Base-by-base conservation (phyloP, 768 basidiomycete genomes). In the Cystofilobasidium macerans region DNA sequence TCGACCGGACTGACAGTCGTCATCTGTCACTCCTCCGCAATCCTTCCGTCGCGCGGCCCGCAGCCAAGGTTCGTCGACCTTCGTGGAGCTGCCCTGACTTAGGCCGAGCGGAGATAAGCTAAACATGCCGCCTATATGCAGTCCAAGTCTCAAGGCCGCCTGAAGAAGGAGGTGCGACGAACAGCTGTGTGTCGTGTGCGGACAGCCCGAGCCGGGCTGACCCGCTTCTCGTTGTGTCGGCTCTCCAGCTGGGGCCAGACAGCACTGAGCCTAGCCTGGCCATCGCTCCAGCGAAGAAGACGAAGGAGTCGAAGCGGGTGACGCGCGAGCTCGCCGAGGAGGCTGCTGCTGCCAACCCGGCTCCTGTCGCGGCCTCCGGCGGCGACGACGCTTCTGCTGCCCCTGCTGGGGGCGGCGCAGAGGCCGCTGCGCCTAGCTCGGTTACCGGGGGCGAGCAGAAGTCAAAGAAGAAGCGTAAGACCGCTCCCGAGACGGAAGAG, bases 391-490 rank as follows among this genome's bases (percentile, higher is more conserved):
- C 2, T 18, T 9, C 28, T 6, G 54, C 24, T 7, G 3, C 22
- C 8, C 9, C 28, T 28, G 22, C 7, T n/a, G 28, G 11, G 48
- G 6, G n/a, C n/a, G n/a, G n/a, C n/a, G n/a, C n/a, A n/a, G n/a
- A n/a, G n/a, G n/a, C n/a, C n/a, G n/a, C n/a, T n/a, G n/a, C n/a
- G n/a, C n/a, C n/a, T n/a, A n/a, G n/a, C n/a, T n/a, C n/a, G 20
- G 9, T 6, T 13, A 24, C 16, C 6, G 51, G 22, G 12, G 51
- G 28, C 18, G 51, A 54, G 28, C 6, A 54, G 51, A 11, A 12
- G 51, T 54, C 51, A 12, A 54, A 54, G 28, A 51, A 51, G 48
- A 54, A 54, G 51, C 26, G 51, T 30, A 54, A 54, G 51, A 30
- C 51, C 8, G 48, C 12, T 8, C 24, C 48, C 11, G 24, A 8